Evolutionary conservation across 164 flowering plant species (phyloP).

Genomic region (Akebia trifoliata): DNA sequence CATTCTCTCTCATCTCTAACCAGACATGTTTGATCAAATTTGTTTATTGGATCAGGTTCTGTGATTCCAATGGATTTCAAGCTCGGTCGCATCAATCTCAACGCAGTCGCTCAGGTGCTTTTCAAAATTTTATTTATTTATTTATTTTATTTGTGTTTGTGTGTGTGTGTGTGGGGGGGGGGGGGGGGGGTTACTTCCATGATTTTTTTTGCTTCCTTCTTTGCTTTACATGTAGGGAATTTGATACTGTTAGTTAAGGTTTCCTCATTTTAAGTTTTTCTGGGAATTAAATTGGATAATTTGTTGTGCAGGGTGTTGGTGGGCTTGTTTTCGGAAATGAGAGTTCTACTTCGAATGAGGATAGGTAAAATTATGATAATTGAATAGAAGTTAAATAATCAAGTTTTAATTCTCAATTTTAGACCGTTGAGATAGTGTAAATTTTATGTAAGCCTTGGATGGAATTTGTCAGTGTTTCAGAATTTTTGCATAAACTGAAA

Average conservation of each 20-base stretch:
- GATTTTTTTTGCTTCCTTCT: neutral
- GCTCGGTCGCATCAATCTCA: conserved; percentile 31
- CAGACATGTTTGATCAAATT: too few relatives aligned
- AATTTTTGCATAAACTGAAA: neutral
- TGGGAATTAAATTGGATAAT: neutral
- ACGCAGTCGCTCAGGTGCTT: conserved; percentile 28
- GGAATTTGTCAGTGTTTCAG: neutral
- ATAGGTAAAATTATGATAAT: conserved; percentile 43
- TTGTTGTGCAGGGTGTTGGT: conserved; percentile 69
- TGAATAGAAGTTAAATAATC: neutral
- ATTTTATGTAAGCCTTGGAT: neutral
- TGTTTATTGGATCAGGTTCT: too few relatives aligned
- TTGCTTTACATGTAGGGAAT: neutral
- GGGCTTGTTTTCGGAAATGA: conserved; percentile 88
- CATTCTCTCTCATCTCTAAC: too few relatives aligned
- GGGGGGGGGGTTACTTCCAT: too few relatives aligned
- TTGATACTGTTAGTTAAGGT: neutral
- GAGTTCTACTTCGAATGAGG: conserved; percentile 63
- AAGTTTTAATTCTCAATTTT: neutral
- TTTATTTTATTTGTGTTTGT: neutral
- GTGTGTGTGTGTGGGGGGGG: too few relatives aligned
- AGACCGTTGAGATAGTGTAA: neutral
- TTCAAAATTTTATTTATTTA: neutral
- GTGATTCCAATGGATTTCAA: conserved; percentile 42
- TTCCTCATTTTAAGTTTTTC: too few relatives aligned